Percentiles rank a stretch among this genome's conserved stretches.
phyloP scores from a whole-genome alignment of 23 red algal genomes.

The Agarophyton chilense region DNA sequence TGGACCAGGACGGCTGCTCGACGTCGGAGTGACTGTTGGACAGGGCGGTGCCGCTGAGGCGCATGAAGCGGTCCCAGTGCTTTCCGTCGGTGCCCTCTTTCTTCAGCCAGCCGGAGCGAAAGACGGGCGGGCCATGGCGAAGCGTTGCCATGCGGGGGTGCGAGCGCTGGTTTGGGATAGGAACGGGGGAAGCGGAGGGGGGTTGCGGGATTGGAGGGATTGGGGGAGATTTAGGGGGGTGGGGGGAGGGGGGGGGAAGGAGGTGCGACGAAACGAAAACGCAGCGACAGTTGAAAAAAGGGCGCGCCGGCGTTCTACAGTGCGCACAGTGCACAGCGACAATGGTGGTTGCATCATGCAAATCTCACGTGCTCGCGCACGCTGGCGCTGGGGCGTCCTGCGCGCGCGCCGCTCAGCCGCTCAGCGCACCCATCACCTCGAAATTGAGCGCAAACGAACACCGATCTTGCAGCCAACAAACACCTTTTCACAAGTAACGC shows the following conservation, averaged over 20 bases:
- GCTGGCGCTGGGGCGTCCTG: too few species aligned
- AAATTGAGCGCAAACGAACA: too few species aligned
- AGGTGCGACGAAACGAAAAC: neutral
- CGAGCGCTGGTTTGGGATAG: neutral
- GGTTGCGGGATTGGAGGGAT: neutral
- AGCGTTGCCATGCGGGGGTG: conserved; percentile 51
- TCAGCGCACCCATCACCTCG: too few species aligned
- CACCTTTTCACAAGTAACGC: too few species aligned
- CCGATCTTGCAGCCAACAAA: too few species aligned
- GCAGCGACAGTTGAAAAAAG: neutral
- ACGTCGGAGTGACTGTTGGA: conserved; percentile 70
- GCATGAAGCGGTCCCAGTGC: conserved; percentile 68
- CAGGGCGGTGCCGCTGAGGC: conserved; percentile 75
- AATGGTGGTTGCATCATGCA: too few species aligned
- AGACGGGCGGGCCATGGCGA: conserved; percentile 63
- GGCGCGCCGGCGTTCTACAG: neutral
- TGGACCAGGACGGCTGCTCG: conserved; percentile 70
- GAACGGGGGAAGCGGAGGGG: neutral
- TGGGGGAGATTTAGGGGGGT: neutral
- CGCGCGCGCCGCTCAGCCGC: too few species aligned
- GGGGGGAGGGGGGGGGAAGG: neutral
- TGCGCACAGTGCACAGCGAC: too few species aligned
- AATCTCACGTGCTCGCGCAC: too few species aligned
- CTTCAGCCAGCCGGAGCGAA: conserved; percentile 81
- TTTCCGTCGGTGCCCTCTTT: conserved; percentile 70